Base-by-base conservation (phyloP, 1,139 yeast species). In the Kazachstania sp. region DNA sequence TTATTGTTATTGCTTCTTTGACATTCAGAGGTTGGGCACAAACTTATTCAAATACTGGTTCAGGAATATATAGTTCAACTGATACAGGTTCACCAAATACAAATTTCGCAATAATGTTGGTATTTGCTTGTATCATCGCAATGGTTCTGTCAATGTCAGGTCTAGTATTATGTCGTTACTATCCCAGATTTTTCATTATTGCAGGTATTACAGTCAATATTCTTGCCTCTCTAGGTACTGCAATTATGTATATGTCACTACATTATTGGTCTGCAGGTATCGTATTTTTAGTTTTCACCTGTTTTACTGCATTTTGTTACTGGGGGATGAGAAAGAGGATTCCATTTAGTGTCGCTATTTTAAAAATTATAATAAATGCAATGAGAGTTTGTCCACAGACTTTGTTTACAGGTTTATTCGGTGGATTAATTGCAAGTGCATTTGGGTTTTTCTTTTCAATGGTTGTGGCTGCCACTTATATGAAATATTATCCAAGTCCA, bases 181-280 rank as follows among this genome's bases (percentile, higher is more conserved):
- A 77, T 47, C 86, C 96, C 12, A 72, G 74, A 49, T 64, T 74
- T 45, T 90, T 88, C 64, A 85, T 90, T 55, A 75, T 78, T 49
- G 67, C 79, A 26, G 86, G 95, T 3, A 75, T 87, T 57, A 71
- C 85, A 29, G 66, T 81, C 44, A 87, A 86, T 59, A 71, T 86
- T 30, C 59, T 81, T 1, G 64, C 86, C 48, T 90, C 94, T 1
- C 58, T 86, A 34, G 95, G 85, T 13, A 81, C 95, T 5, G 77
- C 87, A 7, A 78, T 86, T 52, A 83, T 78, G 66, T 86, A 84
- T 62, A 73, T 86, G 59, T 78, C 73, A 2, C 67, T 71, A 51
- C 69, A 72, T 35, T 83, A 86, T 64, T 86, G 81, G 70, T 81
- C 88, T 9, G 90, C 95, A 0, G 95, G 87, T 4, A 71, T 86